A percentile compares a stretch with the other conserved stretches of the same genome.
phyloP scores from a whole-genome alignment of 2,329 filamentous ascomycete genomes.

The Aspergillus piperis region DNA sequence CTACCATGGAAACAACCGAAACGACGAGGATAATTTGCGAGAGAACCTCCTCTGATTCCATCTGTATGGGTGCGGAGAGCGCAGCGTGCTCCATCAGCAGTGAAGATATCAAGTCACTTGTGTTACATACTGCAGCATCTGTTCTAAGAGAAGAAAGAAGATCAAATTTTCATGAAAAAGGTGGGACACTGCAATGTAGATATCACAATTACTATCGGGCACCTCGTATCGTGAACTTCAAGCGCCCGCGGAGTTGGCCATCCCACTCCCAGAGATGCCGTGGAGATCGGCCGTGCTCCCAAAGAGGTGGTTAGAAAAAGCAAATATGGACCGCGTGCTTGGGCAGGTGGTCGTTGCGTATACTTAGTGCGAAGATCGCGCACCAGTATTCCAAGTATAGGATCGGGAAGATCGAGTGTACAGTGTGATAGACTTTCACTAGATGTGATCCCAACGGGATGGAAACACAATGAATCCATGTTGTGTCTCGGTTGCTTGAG shows the following conservation, averaged over 20 bases:
- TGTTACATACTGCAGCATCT: not conserved
- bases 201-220: not conserved
- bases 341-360: not conserved
- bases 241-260: constrained; percentile 4
- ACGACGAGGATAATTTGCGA: constrained; percentile 3
- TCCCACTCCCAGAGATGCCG: not conserved
- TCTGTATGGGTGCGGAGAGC: not conserved
- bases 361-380: not conserved
- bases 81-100: not conserved
- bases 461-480: too few species aligned
- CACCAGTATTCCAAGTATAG: not conserved
- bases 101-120: not conserved
- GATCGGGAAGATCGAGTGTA: not conserved
- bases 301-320: not conserved
- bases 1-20: constrained; percentile 1
- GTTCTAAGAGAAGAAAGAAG: not conserved
- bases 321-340: not conserved
- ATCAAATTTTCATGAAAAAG: too few species aligned
- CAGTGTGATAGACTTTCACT: too few species aligned
- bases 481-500: not conserved
- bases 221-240: not conserved
- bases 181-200: not conserved
- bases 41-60: constrained; percentile 1
- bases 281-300: not conserved
- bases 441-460: too few species aligned